Conservation (phyloP, 2,329 filamentous ascomycete species). For the Cladosporium sp. region DNA sequence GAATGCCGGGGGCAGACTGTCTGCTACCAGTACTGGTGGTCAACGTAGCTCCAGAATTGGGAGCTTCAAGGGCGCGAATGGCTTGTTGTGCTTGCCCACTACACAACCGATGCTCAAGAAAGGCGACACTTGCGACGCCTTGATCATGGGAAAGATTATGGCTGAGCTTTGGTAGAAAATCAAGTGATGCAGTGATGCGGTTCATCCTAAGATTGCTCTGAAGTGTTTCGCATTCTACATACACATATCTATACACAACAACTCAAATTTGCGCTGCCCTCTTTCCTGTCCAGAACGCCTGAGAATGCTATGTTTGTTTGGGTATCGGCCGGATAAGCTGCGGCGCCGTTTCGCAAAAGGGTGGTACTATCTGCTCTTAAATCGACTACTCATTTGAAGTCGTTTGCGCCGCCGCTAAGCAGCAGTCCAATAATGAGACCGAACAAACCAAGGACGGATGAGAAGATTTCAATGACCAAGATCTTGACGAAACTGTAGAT, state of each 20-base stretch:
- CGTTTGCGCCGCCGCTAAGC: constrained; percentile 77
- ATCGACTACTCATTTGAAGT: constrained; percentile 55
- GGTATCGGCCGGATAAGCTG: constrained; percentile 7
- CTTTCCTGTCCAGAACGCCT: constrained; percentile 18
- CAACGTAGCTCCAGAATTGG: constrained; percentile 89
- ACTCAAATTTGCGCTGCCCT: neutral
- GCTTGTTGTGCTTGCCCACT: constrained; percentile 72
- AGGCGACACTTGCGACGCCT: constrained; percentile 70
- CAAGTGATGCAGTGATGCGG: neutral
- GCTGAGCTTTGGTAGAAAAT: constrained; percentile 29
- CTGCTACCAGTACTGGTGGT: constrained; percentile 79
- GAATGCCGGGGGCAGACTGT: constrained; percentile 63
- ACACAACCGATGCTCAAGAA: constrained; percentile 65
- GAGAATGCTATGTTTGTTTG: constrained; percentile 15
- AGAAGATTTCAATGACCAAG: constrained; percentile 98
- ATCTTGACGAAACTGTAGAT: constrained; percentile 87
- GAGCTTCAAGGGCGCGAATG: constrained; percentile 86
- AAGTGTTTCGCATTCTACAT: constrained; percentile 17
- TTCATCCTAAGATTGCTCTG: neutral
- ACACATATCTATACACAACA: constrained; percentile 20
- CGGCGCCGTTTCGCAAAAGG: neutral
- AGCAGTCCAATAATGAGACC: constrained; percentile 93
- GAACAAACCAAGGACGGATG: constrained; percentile 93
- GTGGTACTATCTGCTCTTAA: neutral
- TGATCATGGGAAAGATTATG: constrained; percentile 68